A percentile compares a stretch with the other conserved stretches of the same genome.
Evolutionary conservation across 1,284 basidiomycete species (phyloP).

Genomic region (Tilletia indica): DNA sequence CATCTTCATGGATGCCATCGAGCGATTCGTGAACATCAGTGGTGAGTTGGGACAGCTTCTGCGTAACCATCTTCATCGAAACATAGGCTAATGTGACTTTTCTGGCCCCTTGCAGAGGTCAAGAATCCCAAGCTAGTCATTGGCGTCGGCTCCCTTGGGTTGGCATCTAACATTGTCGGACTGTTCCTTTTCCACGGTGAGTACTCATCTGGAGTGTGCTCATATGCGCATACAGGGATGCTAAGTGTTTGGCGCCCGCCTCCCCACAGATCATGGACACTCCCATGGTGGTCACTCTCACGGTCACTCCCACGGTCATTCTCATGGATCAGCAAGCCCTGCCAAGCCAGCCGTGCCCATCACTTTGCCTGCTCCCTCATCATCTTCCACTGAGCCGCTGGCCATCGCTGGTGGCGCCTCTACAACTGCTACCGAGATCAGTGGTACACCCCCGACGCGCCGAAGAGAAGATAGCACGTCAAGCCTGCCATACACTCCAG

Average conservation of each 20-base stretch:
- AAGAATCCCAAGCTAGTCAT: conserved; percentile 81
- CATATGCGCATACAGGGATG: background rate
- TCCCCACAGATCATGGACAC: conserved; percentile 62
- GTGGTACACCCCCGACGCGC: conserved; percentile 23
- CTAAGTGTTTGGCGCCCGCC: background rate
- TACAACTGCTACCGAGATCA: background rate
- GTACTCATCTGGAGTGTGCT: background rate
- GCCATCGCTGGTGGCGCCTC: background rate
- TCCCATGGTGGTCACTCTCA: conserved; percentile 60
- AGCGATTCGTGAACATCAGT: conserved; percentile 72
- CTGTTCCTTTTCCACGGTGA: conserved; percentile 84
- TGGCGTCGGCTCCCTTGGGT: conserved; percentile 81
- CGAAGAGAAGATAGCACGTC: conserved; percentile 36
- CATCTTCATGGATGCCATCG: conserved; percentile 87
- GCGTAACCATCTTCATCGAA: background rate
- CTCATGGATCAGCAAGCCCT: background rate
- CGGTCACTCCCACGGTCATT: conserved; percentile 22
- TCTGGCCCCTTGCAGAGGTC: conserved; percentile 68
- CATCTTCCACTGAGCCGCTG: conserved; percentile 5
- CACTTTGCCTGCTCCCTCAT: background rate
- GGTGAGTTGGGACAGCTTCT: conserved; percentile 11
- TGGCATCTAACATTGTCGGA: conserved; percentile 88
- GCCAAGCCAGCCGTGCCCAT: background rate
- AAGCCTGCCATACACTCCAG: conserved; percentile 76
- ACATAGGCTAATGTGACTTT: conserved; percentile 13